These are phyloP conservation scores for Trichoderma endophyticum DNA, from an alignment of 2,329 filamentous ascomycete genomes.

Conservation along the genomic window DNA sequence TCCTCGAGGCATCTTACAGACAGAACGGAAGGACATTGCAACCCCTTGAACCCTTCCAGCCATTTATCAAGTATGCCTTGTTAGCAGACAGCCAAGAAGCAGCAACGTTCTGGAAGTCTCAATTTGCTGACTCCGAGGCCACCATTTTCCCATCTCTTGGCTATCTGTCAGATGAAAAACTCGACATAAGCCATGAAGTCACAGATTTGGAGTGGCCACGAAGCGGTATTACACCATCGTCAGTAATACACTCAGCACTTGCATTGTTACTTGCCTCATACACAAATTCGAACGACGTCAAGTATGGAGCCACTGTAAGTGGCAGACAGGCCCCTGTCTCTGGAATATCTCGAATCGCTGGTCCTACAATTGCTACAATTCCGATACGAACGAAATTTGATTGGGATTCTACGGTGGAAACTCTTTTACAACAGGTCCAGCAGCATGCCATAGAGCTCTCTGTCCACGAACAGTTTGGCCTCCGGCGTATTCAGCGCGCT, in stretches of 20 bases:
- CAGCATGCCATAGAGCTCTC: slow-evolving; percentile 25
- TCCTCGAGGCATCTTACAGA: neutral
- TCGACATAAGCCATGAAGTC: neutral
- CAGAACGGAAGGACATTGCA: neutral
- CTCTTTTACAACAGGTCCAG: slow-evolving; percentile 24
- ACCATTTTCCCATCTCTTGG: neutral
- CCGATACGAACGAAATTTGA: slow-evolving; percentile 17
- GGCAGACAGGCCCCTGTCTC: slow-evolving; percentile 21
- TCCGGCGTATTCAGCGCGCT: slow-evolving; percentile 29
- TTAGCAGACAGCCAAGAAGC: neutral
- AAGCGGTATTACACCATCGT: neutral
- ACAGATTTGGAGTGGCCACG: neutral
- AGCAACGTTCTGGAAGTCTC: neutral
- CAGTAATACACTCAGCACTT: slow-evolving; percentile 24
- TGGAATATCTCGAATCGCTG: slow-evolving; percentile 6
- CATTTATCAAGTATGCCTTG: neutral
- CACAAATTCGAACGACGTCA: slow-evolving; percentile 32
- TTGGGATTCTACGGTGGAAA: slow-evolving; percentile 10
- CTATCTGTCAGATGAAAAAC: neutral
- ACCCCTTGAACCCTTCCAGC: neutral
- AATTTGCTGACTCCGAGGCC: slow-evolving; percentile 4
- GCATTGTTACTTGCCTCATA: slow-evolving; percentile 36
- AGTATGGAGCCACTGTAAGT: slow-evolving; percentile 25
- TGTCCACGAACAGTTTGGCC: slow-evolving; percentile 28
- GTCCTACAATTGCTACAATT: slow-evolving; percentile 18